phyloP scores from a whole-genome alignment of 768 basidiomycete genomes.

The Macrolepiota dolichaula region DNA sequence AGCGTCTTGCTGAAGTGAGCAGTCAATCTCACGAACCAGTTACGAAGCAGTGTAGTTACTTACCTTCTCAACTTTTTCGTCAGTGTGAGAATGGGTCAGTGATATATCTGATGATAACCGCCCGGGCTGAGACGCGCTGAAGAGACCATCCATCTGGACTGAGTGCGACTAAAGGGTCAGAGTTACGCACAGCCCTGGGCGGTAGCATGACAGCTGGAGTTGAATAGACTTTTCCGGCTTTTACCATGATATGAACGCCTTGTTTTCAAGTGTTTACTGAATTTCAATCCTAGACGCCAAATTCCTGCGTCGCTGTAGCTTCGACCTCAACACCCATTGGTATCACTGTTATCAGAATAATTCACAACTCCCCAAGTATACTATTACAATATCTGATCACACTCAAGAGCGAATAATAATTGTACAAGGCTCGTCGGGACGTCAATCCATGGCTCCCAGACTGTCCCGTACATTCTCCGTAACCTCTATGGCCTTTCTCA shows the following conservation, averaged over 20 bases:
- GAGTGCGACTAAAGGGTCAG: background rate
- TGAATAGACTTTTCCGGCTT: background rate
- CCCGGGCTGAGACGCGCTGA: background rate
- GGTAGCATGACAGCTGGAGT: background rate
- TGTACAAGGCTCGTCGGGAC: too few species aligned
- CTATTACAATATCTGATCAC: too few species aligned
- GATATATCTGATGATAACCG: background rate
- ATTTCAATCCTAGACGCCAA: too few species aligned
- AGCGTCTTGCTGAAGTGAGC: background rate
- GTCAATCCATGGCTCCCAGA: background rate
- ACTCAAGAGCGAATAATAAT: too few species aligned
- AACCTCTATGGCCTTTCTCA: conserved; percentile 5
- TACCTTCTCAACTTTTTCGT: background rate
- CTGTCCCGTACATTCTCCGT: conserved; percentile 5
- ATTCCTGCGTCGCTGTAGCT: too few species aligned
- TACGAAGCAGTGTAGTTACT: too few species aligned
- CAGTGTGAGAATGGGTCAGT: background rate
- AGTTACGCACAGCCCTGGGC: background rate
- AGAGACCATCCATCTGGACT: background rate
- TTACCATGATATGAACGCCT: too few species aligned
- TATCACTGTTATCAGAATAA: too few species aligned
- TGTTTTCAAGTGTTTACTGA: too few species aligned
- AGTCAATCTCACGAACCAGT: background rate
- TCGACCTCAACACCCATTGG: too few species aligned
- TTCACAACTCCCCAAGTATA: too few species aligned